Conservation (phyloP, 2,329 filamentous ascomycete genomes). For the Fusarium marasasianum region DNA sequence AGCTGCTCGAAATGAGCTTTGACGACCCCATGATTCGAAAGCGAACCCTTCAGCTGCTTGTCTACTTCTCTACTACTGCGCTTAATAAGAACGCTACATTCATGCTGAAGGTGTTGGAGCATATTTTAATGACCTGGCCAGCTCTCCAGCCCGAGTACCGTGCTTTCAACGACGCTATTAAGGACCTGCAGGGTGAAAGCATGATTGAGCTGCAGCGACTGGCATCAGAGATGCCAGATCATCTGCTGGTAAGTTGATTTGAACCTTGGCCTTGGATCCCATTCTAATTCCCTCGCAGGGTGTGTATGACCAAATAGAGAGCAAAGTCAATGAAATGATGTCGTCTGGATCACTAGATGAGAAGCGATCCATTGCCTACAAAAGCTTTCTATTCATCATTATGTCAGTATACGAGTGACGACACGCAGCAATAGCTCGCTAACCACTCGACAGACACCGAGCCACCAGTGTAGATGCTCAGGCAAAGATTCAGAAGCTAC, state of each 20-base stretch:
- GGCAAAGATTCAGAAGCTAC: conserved; percentile 76
- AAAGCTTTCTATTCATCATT: conserved; percentile 92
- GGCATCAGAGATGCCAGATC: conserved; percentile 89
- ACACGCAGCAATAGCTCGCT: neutral
- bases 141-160: conserved; percentile 74
- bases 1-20: conserved; percentile 75
- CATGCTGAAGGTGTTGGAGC: conserved; percentile 89
- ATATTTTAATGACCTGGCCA: conserved; percentile 87
- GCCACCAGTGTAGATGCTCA: conserved; percentile 76
- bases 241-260: conserved; percentile 71
- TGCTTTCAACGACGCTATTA: conserved; percentile 86
- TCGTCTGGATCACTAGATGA: conserved; percentile 78
- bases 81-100: conserved; percentile 81
- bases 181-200: conserved; percentile 85
- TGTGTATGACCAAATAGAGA: conserved; percentile 88
- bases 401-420: conserved; percentile 62
- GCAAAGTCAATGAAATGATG: conserved; percentile 82
- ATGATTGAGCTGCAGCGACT: conserved; percentile 89
- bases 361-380: conserved; percentile 85
- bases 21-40: conserved; percentile 88
- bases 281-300: conserved; percentile 56
- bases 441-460: conserved; percentile 70
- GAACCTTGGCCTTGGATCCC: neutral
- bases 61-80: conserved; percentile 84
- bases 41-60: conserved; percentile 81